A percentile compares a stretch with the other conserved stretches of the same genome.
Evolutionary conservation across 345 rosid species (phyloP).

Genomic region (Citrus unshiu): DNA sequence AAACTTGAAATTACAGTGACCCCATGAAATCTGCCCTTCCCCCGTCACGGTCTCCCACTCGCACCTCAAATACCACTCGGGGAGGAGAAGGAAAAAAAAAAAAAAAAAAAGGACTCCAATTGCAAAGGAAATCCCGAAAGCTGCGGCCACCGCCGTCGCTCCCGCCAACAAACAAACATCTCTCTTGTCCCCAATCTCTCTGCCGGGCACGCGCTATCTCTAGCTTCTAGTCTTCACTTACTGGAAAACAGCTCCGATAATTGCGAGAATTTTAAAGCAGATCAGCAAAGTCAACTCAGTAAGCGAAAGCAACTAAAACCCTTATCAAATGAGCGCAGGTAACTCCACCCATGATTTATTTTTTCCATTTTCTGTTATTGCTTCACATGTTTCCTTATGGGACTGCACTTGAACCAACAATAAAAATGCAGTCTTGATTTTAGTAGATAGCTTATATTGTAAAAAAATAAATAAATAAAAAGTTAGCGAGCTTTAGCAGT

Average conservation of each 20-base stretch:
- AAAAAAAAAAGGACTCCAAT: background rate
- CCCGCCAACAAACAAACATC: background rate
- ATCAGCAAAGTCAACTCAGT: background rate
- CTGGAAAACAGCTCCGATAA: background rate
- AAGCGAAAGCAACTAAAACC: background rate
- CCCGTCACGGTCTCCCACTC: background rate
- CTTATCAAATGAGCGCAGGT: constrained; percentile 13
- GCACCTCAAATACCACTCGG: background rate
- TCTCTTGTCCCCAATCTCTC: too few species aligned
- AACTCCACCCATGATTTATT: background rate
- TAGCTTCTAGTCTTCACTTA: background rate
- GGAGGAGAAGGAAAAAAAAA: too few species aligned
- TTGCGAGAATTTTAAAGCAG: background rate
- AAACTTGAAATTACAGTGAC: background rate
- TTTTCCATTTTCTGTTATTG: background rate
- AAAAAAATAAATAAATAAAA: too few species aligned
- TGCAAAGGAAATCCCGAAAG: background rate
- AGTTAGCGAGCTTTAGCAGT: background rate
- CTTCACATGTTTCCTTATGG: background rate
- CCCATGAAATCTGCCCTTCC: background rate
- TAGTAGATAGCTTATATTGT: too few species aligned
- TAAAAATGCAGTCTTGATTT: background rate
- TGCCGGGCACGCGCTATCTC: background rate
- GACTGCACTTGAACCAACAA: background rate
- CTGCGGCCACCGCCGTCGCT: background rate